Percentiles rank a stretch among this genome's conserved stretches.
These are phyloP conservation scores for Solanum bukasovii DNA, from an alignment of 257 asterid genomes.

Conservation along the genomic window DNA sequence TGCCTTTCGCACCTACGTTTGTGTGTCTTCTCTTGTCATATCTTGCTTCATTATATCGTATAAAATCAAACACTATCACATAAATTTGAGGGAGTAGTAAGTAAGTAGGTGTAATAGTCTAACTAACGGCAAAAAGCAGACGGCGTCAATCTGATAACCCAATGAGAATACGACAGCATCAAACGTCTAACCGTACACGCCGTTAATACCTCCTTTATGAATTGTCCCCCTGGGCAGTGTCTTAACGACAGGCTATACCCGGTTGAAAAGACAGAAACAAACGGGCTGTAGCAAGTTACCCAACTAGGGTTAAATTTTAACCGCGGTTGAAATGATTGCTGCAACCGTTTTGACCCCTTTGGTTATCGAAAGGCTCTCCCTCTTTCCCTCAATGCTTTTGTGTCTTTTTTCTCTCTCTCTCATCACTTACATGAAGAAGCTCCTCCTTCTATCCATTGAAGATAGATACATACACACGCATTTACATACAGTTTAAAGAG, in stretches of 20 bases:
- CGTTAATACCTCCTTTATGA: conserved; percentile 19
- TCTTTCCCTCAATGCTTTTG: neutral
- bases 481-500: no score
- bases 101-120: neutral
- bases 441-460: no score
- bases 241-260: conserved; percentile 28
- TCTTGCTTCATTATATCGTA: no score
- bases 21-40: neutral
- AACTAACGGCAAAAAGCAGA: conserved; percentile 12
- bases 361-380: conserved; percentile 18
- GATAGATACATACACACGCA: no score
- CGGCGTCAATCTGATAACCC: conserved; percentile 28
- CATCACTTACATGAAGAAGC: neutral
- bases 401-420: neutral
- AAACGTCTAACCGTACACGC: conserved; percentile 23
- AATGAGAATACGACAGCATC: conserved; percentile 12
- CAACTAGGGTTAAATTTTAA: conserved; percentile 9
- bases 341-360: conserved; percentile 9
- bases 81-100: neutral
- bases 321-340: conserved; percentile 16
- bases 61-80: neutral
- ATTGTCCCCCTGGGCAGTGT: conserved; percentile 25
- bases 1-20: neutral
- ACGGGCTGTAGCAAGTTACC: conserved; percentile 8
- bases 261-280: conserved; percentile 22